Conservation (phyloP, 164 flowering plant species). For the grape (Vitis vinifera) region ASM3070453v1 NC_081805.1:6069001-6069500, state of each 20-base stretch:
- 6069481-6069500: too few relatives aligned
- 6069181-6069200: not conserved
- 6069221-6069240: not conserved
- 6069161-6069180: slow-evolving; percentile 31
- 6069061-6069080: slow-evolving; percentile 17
- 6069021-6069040: slow-evolving; percentile 40
- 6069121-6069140: slow-evolving; percentile 20
- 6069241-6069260: not conserved
- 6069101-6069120: slow-evolving; percentile 25
- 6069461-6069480: too few relatives aligned
- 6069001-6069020: slow-evolving; percentile 53
- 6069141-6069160: slow-evolving; percentile 18
- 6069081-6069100: slow-evolving; percentile 38
- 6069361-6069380: too few relatives aligned
- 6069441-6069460: too few relatives aligned
- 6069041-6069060: slow-evolving; percentile 26
- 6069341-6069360: not conserved
- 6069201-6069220: not conserved
- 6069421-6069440: too few relatives aligned
- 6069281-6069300: slow-evolving; percentile 3
- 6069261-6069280: slow-evolving; percentile 6
- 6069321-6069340: not conserved
- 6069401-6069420: too few relatives aligned
- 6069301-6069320: not conserved
- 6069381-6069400: too few relatives aligned